Base-by-base conservation (phyloP, 495 filamentous ascomycete species). In the Emericellopsis terricola region DNA sequence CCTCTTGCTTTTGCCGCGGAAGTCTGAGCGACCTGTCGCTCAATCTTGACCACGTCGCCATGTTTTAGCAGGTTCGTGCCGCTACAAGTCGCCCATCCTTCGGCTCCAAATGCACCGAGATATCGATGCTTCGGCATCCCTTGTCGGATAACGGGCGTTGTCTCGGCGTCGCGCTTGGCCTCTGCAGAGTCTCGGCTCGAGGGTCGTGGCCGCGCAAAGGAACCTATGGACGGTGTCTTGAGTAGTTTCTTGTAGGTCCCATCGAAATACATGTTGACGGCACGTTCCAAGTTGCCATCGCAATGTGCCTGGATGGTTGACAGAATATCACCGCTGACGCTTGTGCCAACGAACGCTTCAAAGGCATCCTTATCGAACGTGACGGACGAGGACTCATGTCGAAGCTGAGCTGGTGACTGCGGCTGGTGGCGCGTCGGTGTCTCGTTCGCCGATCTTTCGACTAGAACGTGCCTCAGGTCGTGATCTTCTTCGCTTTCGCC, bases 51-150 rank as follows among this genome's bases (percentile, higher is more conserved):
- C 15, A 51, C 32, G 40, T 94, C 85, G 1, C 75, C 81, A 46
- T 87, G 78, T 33, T 69, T 75, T 26, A 96, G 39, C 5, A 93
- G 50, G 18, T 63, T 68, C 2, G 48, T 57, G 2, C 89, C 89
- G 47, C 81, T 93, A 43, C 71, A 69, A n/a, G 89, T 96, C 27
- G 82, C 70, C 89, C 89, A 97, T 6, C 73, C 87, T 19, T 73
- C 81, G 4, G 81, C 86, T 11, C 91, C 89, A 56, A 96, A 91
- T 0, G 82, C 80, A 18, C 89, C 89, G 31, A 96, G 64, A 47
- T 94, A 97, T 47, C 91, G 65, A 36, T 58, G 62, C 2, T 64
- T 43, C 0, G 81, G 77, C 28, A 21, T 11, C 26, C 3, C n/a
- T 8, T 4, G 38, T 7, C 15, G 19, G 6, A 21, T 23, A 11